A percentile compares a stretch with the other conserved stretches of the same genome.
Conservation (phyloP, 202 grass and related monocot species). For the Schoenoplectus tabernaemontani region DNA sequence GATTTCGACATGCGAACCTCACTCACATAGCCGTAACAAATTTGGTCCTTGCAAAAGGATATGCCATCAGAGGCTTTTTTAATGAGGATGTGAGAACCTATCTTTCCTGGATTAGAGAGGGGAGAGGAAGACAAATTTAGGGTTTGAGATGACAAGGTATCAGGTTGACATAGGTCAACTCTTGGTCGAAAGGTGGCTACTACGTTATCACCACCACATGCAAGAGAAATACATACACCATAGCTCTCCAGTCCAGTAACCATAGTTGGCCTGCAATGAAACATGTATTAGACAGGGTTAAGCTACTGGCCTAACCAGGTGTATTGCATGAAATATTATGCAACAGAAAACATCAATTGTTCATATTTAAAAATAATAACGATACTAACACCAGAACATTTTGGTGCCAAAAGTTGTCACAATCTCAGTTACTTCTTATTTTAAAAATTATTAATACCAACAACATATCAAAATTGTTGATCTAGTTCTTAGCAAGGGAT, state of each 20-base stretch:
- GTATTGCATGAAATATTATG: not conserved
- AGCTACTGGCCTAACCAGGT: not conserved
- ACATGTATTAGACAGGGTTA: not conserved
- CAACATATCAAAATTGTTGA: not conserved
- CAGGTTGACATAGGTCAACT: slow-evolving; percentile 40
- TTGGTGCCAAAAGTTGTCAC: not conserved
- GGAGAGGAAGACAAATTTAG: slow-evolving; percentile 24
- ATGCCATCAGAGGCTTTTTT: slow-evolving; percentile 22
- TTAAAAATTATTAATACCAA: not conserved
- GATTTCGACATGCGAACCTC: slow-evolving; percentile 73
- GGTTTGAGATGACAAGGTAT: slow-evolving; percentile 32
- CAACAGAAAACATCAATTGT: not conserved
- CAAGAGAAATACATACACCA: slow-evolving; percentile 75
- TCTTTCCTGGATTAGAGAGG: slow-evolving; percentile 40
- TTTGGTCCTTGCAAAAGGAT: slow-evolving; percentile 32
- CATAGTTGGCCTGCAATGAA: slow-evolving; percentile 46
- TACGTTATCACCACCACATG: slow-evolving; percentile 36
- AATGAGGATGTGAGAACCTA: slow-evolving; percentile 52
- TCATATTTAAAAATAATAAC: not conserved
- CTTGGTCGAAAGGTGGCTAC: slow-evolving; percentile 70
- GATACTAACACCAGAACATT: not conserved
- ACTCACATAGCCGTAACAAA: slow-evolving; percentile 42
- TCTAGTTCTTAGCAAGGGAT: not conserved
- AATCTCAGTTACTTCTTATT: not conserved
- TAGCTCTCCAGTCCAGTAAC: slow-evolving; percentile 40